Base-by-base conservation (phyloP, 345 rosid species). In the Ricinus communis region DNA sequence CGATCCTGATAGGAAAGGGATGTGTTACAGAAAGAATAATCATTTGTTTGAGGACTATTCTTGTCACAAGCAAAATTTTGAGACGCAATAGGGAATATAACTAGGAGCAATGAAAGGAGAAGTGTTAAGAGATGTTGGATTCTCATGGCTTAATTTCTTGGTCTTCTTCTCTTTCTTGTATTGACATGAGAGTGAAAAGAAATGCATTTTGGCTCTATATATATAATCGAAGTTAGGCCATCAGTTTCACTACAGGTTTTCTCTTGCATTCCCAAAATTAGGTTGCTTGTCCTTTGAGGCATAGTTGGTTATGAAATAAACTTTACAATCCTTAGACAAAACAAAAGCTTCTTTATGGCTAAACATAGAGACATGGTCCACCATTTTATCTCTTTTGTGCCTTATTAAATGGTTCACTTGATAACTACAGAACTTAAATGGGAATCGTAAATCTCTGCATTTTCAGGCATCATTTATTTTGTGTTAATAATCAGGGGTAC, bases 41-140 rank as follows among this genome's bases (percentile, higher is more conserved):
- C 73, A 74, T 69, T 77, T 25, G 81, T 84, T 58, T 70, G 60
- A 5, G 81, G 71, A 56, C 21, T 69, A 43, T 47, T 78, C 22
- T 70, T n/a, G 81, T 84, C 81, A 12, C 87, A 81, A n/a, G 84
- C 85, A 74, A 71, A 82, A 61, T 56, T 79, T 54, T 82, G 83
- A 52, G 75, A 3, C 30, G 68, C 43, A 68, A 33, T 33, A 52
- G 75, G 66, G 36, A 68, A 22, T 65, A 46, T 67, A 9, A 43
- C 6, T 6, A 58, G 60, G 52, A 80, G 74, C 25, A 40, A 38
- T 18, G 63, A 47, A 24, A 86, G 46, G 22, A 74, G 40, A 52
- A 75, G 57, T 25, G 62, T 30, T 36, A 47, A 53, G 62, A 74
- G 25, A 49, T 12, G 38, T 16, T 63, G 56, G 18, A 4, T 49